Evolutionary conservation across 306 rosid genomes (phyloP).

Genomic region (Vigna angularis): DNA sequence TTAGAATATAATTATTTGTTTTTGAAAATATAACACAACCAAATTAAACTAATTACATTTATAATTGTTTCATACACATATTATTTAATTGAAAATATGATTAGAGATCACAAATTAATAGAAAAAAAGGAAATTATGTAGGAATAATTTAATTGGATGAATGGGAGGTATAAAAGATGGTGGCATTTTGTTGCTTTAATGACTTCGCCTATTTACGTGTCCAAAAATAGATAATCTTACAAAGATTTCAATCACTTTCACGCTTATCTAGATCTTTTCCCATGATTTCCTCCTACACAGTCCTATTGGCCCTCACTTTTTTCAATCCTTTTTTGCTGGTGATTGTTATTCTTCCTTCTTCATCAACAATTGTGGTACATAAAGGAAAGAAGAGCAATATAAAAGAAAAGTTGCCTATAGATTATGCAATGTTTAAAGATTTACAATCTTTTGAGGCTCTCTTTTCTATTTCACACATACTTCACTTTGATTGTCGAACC

Average conservation of each 20-base stretch:
- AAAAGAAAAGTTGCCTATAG: conserved; percentile 15
- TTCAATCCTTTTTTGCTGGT: background rate
- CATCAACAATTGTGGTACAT: conserved; percentile 19
- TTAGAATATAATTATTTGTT: too few species aligned
- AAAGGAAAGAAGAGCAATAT: background rate
- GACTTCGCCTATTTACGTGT: conserved; percentile 8
- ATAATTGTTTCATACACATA: too few species aligned
- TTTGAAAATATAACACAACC: too few species aligned
- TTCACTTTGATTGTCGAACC: conserved; percentile 12
- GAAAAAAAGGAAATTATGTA: too few species aligned
- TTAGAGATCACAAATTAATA: too few species aligned
- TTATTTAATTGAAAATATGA: too few species aligned
- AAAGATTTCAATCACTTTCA: conserved; percentile 39
- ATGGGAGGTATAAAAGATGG: background rate
- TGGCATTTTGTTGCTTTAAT: conserved; percentile 21
- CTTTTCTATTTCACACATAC: background rate
- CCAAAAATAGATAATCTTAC: conserved; percentile 30
- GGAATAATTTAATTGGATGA: too few species aligned
- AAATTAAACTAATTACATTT: background rate
- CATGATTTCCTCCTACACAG: conserved; percentile 10
- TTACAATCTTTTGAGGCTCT: background rate
- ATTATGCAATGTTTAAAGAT: conserved; percentile 4
- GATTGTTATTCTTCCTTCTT: conserved; percentile 27
- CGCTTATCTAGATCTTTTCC: conserved; percentile 29
- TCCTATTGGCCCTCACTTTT: conserved; percentile 17